Base-by-base conservation (phyloP, 768 basidiomycete genomes). In the Amanita exitialis region DNA sequence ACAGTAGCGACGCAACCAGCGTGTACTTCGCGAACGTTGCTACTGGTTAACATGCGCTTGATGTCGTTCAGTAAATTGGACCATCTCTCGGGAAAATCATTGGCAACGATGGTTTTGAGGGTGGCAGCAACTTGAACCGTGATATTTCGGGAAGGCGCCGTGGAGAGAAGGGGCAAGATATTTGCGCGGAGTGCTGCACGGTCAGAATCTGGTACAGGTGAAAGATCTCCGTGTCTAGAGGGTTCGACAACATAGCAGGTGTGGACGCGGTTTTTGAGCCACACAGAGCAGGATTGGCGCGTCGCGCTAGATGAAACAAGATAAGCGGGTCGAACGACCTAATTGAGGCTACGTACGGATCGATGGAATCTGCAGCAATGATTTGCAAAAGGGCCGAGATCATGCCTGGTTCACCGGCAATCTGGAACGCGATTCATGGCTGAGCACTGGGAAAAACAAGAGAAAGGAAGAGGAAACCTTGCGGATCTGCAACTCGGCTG, bases 261-360 rank as follows among this genome's bases (percentile, higher is more conserved):
- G 51, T 78, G 76, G 53, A 94, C 80, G 59, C 92, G 85, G 65
- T 95, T 95, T 69, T 95, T 95, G 59, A 94, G 74, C 78, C 85
- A 95, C 18, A 95, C 87, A 12, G 85, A 76, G 57, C 86, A 83
- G 0, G 91, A 85, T 59, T 92, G 89, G 36, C 90, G 86, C 50
- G 85, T 89, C 21, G 87, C 75, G 52, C 87, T 51, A 25, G 38
- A 42, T 35, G 27, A 46, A 39, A 51, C 10, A 34, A 15, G 27
- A 20, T 21, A 21, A 37, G 25, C 6, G 36, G 15, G 44, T 42
- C 46, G 55, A 25, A 34, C 53, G 27, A 47, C 74, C 70, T 70
- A 68, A 55, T 53, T 10, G 12, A 44, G 35, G 45, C 62, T 58
- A 78, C 82, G 73, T 61, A 92, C 83, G 80, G 69, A 69, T 90